Evolutionary conservation across 2,329 filamentous ascomycete genomes (phyloP).

Genomic region (Paraphoma sp.): DNA sequence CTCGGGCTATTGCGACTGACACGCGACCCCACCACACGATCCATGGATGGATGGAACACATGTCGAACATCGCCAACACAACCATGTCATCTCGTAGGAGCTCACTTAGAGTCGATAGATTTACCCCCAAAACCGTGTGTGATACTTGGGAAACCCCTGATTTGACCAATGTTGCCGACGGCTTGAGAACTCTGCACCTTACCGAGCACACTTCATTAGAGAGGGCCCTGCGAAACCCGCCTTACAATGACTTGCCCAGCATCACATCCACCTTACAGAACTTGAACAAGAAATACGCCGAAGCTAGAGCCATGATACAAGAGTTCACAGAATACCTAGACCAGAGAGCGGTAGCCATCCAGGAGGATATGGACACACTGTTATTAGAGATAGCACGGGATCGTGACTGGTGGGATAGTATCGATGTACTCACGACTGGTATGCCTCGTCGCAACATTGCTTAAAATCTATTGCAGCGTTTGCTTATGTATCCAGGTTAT

Average conservation of each 20-base stretch:
- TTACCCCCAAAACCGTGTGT: neutral
- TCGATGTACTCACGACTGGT: neutral
- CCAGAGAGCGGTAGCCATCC: neutral
- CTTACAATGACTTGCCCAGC: neutral
- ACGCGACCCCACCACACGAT: neutral
- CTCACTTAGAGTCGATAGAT: neutral
- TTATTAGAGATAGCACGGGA: neutral
- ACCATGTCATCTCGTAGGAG: neutral
- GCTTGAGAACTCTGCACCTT: neutral
- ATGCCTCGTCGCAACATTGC: neutral
- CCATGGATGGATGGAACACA: too few relatives aligned
- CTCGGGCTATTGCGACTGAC: neutral
- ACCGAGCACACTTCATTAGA: neutral
- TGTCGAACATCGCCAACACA: neutral
- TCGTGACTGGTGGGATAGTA: neutral
- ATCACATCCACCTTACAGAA: neutral
- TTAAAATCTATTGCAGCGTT: neutral
- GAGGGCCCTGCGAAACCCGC: neutral
- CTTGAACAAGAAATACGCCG: neutral
- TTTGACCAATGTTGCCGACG: neutral
- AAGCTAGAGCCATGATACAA: neutral
- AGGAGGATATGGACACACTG: neutral
- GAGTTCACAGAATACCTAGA: neutral
- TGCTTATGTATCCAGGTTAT: neutral
- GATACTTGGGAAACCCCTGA: neutral